Conservation (phyloP, 2,329 filamentous ascomycete genomes). For the Lojkania enalia region DNA sequence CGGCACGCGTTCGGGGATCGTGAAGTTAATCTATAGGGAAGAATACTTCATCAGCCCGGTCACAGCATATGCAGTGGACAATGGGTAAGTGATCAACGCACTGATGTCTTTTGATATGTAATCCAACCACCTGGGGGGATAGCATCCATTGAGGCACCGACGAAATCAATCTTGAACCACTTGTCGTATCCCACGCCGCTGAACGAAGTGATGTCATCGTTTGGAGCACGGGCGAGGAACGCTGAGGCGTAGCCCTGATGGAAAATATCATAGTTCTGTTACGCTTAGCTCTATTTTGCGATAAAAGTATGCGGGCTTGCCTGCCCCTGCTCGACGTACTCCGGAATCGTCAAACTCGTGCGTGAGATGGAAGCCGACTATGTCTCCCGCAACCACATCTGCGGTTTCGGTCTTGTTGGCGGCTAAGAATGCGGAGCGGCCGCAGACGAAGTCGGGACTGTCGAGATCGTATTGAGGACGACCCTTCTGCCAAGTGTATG, state of each 20-base stretch:
- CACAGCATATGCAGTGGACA: background rate
- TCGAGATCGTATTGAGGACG: too few species aligned
- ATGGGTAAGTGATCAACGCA: too few species aligned
- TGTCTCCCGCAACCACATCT: constrained; percentile 7
- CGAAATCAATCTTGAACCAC: constrained; percentile 13
- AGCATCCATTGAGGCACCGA: too few species aligned
- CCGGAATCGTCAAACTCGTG: too few species aligned
- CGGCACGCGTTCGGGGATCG: constrained; percentile 38
- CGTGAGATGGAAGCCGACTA: constrained; percentile 10
- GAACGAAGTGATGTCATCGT: constrained; percentile 2
- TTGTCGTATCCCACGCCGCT: constrained; percentile 5
- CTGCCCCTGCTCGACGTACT: background rate
- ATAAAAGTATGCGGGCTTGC: background rate
- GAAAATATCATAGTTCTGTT: too few species aligned
- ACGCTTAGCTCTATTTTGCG: too few species aligned
- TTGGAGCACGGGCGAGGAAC: constrained; percentile 3
- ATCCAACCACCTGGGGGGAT: too few species aligned
- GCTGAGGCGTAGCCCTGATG: constrained; percentile 5
- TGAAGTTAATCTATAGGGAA: constrained; percentile 43
- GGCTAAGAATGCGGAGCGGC: background rate
- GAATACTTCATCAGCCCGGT: background rate
- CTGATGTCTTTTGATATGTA: too few species aligned
- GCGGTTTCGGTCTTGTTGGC: constrained; percentile 2
- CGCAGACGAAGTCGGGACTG: constrained; percentile 4
- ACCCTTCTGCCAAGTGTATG: too few species aligned